phyloP scores from a whole-genome alignment of 2,329 filamentous ascomycete species.

The Diplodia mutila region DNA sequence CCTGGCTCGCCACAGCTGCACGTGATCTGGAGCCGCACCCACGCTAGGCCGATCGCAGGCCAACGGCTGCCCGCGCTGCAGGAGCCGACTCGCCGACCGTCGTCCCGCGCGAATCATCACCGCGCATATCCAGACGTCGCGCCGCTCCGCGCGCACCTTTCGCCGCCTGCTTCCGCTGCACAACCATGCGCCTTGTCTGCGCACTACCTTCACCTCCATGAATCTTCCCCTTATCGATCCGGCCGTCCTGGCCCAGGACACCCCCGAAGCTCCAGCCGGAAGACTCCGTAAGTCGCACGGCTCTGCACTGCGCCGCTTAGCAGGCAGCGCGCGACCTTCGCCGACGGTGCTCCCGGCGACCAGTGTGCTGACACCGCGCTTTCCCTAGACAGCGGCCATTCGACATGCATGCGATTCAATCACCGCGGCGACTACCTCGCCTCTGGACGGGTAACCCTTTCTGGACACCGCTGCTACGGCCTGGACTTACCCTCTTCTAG shows the following conservation, averaged over 20 bases:
- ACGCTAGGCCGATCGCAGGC: background rate
- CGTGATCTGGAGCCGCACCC: conserved; percentile 13
- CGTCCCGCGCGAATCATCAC: conserved; percentile 11
- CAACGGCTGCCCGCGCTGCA: background rate
- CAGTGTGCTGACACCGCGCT: conserved; percentile 30
- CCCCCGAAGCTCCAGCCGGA: conserved; percentile 86
- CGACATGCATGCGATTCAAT: conserved; percentile 80
- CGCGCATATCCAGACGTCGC: conserved; percentile 12
- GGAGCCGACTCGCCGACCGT: conserved; percentile 18
- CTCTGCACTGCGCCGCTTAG: conserved; percentile 42
- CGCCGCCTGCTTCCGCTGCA: background rate
- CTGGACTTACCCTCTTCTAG: conserved; percentile 39
- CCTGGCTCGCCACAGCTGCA: conserved; percentile 6
- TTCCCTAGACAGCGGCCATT: conserved; percentile 61
- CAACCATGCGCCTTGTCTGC: conserved; percentile 3
- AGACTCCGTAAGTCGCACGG: conserved; percentile 69
- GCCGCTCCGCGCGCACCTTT: background rate
- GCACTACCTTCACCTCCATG: conserved; percentile 51
- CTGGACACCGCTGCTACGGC: conserved; percentile 24
- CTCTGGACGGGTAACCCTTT: conserved; percentile 72
- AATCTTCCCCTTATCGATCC: conserved; percentile 74
- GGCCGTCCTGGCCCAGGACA: conserved; percentile 76
- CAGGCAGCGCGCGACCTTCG: conserved; percentile 52
- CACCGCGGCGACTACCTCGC: conserved; percentile 93
- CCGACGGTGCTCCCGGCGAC: conserved; percentile 43